Base-by-base conservation (phyloP, 129 eudicot species). In the Cynara cardunculus region DNA sequence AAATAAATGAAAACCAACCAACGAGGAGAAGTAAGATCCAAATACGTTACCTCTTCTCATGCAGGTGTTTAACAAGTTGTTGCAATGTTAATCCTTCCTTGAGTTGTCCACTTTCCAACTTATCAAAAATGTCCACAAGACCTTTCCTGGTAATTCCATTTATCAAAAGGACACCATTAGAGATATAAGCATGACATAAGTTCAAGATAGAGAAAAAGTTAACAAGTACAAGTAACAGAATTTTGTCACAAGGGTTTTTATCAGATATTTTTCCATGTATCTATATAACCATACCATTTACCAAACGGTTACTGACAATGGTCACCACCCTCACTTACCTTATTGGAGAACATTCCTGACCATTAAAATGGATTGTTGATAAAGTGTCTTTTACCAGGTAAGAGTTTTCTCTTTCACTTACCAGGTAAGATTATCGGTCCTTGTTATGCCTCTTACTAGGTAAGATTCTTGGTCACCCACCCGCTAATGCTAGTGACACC, bases 61-160 rank as follows among this genome's bases (percentile, higher is more conserved):
- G 98, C 91, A 90, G 44, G 74, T 85, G 78, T 78, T 75, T 76
- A 65, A 94, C 90, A 70, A 34, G 88, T 31, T 68, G 84, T 19
- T 94, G 88, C 80, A 92, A 72, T 67, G 88, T 74, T 18, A 84
- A 26, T 19, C 80, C 86, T 44, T 81, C 88, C n/a, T 82, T 82
- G 56, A 94, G 89, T 67, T 76, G 80, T 73, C 98, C 98, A 72
- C 81, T 86, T 69, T 94, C 98, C 90, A 92, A 70, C 87, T 86
- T 89, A 81, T 94, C 94, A 89, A 94, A 94, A 77, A 94, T 78
- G 81, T 89, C 87, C 72, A 92, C 97, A 11, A 94, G 92, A 69
- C 98, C 96, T 86, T 77, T 92, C 94, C 98, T 94, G 90, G 84
- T 81, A 19, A 66, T 35, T 22, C 78, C 80, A 28, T 18, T 67